A percentile compares a stretch with the other conserved stretches of the same genome.
Conservation (phyloP, 306 rosid species). For the Heteromeles arbutifolia region DNA sequence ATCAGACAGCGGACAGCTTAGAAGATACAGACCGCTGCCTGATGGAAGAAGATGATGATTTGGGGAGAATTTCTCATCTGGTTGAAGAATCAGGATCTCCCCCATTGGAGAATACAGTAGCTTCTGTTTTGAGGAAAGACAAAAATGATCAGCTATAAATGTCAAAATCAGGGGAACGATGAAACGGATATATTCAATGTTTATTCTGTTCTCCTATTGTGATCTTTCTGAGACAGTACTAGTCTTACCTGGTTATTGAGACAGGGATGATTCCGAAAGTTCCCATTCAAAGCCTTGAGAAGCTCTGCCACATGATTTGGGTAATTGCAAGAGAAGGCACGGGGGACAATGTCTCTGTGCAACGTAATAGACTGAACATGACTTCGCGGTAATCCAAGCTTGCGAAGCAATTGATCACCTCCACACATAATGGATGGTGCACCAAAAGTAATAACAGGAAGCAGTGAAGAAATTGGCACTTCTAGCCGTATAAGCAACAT, state of each 20-base stretch:
- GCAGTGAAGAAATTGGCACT: constrained; percentile 69
- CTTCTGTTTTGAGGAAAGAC: constrained; percentile 42
- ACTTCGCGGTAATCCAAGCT: constrained; percentile 61
- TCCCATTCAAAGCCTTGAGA: constrained; percentile 79
- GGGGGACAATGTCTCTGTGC: constrained; percentile 96
- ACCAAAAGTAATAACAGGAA: constrained; percentile 89
- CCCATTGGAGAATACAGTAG: constrained; percentile 85
- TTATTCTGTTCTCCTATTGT: background rate
- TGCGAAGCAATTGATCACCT: constrained; percentile 65
- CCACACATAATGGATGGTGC: constrained; percentile 94
- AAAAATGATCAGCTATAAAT: constrained; percentile 13
- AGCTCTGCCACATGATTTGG: constrained; percentile 77
- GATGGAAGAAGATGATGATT: constrained; percentile 77
- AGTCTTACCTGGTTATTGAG: constrained; percentile 62
- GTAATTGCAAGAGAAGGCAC: constrained; percentile 92
- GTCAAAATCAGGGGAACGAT: background rate
- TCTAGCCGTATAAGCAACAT: constrained; percentile 74
- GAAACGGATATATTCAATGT: background rate
- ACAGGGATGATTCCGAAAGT: constrained; percentile 85
- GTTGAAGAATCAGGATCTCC: constrained; percentile 78
- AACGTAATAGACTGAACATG: constrained; percentile 75
- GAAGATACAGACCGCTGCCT: constrained; percentile 76
- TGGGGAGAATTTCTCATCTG: constrained; percentile 84
- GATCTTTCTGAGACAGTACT: background rate
- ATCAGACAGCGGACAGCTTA: constrained; percentile 42